Evolutionary conservation across 176 grass and related monocot species (phyloP).

Genomic region (Panicum miliaceum): DNA sequence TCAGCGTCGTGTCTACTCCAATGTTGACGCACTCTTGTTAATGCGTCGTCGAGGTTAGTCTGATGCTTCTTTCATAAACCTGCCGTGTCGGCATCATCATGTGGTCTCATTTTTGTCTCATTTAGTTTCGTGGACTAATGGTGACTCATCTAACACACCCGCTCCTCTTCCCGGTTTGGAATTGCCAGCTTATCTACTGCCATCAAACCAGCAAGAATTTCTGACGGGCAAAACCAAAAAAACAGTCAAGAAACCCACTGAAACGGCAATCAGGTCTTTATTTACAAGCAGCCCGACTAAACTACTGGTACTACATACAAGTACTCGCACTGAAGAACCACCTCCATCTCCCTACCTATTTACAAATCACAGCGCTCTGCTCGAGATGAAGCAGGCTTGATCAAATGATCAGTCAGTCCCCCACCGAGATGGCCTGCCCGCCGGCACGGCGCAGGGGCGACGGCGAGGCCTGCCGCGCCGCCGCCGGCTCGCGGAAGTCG

Average conservation of each 20-base stretch:
- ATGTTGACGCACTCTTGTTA: not conserved
- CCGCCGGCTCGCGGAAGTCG: conserved; percentile 25
- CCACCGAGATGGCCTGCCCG: conserved; percentile 46
- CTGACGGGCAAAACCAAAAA: conserved; percentile 13
- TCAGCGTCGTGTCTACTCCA: not conserved
- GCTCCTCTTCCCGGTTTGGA: too few species aligned
- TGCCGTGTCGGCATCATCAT: not conserved
- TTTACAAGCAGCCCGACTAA: conserved; percentile 7
- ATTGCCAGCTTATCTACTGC: too few species aligned
- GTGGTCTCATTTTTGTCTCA: too few species aligned
- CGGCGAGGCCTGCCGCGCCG: conserved; percentile 23
- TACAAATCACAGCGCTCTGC: not conserved
- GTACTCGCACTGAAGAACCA: too few species aligned
- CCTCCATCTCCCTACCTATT: conserved; percentile 2
- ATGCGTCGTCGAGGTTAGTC: not conserved
- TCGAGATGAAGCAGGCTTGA: not conserved
- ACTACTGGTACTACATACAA: too few species aligned
- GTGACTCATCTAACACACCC: too few species aligned
- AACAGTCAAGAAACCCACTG: not conserved
- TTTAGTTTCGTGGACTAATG: too few species aligned
- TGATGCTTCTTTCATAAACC: not conserved
- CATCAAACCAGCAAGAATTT: not conserved
- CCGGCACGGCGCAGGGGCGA: conserved; percentile 35
- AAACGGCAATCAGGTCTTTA: conserved; percentile 24
- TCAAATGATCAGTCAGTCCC: conserved; percentile 38